Evolutionary conservation across 2,329 filamentous ascomycete genomes (phyloP), one percentile per base, ranked within the genome.

Genomic region (Trichoderma hamatum): DNA sequence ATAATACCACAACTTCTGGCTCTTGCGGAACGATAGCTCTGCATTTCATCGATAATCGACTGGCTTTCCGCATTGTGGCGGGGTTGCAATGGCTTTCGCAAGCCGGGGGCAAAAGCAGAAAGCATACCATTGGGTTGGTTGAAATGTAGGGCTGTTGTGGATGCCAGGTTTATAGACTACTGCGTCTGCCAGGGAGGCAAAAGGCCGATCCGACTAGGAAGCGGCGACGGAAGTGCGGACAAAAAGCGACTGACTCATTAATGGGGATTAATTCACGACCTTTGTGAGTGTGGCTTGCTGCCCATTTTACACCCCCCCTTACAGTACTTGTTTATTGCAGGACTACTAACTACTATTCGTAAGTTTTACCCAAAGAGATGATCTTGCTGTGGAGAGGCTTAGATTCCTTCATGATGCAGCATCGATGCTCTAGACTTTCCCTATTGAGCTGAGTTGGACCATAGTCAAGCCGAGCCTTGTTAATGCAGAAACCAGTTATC

Each of bases 211-310:
- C 46, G 58, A 49, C 54, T 68, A 55, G 46, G 52, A 34, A 36
- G 30, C 62, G 26, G 51, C 51, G 63, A 58, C 52, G 63, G 63
- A 28, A 51, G 30, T 51, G 64, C 55, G 64, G 30, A 67, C 64
- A 51, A 30, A 59, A 19, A 36, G 55, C 59, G 64, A 67, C 55
- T 67, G 64, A 59, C 28, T 54, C 51, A 19, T 49, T 49, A 5
- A 49, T 49, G 46, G n/a, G 46, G 21, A 49, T 49, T 49, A 43
- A 43, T 43, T 43, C 55, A 43, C 43, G 39, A 39, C 54, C 43
- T 60, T 60, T 51, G 36, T 58, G 14, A 46, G 28, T 66, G 68
- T 69, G 68, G 68, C 68, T 69, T 69, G 63, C 46, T 59, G 39
- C 21, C 49, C 68, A 55, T 46, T 46, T 26, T 59, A 36, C 51